Conservation (phyloP, 1,284 basidiomycete species). For the Sanghuangporus weigelae region DNA sequence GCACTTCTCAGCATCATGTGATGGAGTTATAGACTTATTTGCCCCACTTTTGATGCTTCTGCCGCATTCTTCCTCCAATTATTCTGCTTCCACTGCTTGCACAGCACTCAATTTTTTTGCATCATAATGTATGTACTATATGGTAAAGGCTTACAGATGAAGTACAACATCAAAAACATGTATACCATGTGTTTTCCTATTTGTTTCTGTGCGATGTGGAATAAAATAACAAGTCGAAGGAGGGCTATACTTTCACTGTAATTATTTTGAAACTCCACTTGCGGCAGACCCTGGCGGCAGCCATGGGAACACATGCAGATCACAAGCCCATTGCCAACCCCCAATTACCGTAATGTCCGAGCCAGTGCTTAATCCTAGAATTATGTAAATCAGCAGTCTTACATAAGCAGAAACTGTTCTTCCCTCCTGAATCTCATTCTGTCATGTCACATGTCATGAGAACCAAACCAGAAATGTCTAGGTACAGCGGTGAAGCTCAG, state of each 20-base stretch:
- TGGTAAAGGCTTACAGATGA: no score
- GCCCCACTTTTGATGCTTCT: neutral
- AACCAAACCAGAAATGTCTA: no score
- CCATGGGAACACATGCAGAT: neutral
- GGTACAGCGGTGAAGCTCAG: no score
- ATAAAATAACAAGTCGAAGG: neutral
- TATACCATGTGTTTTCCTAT: neutral
- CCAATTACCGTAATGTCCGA: no score
- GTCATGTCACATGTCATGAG: no score
- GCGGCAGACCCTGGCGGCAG: neutral
- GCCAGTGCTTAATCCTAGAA: no score
- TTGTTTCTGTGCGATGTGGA: neutral
- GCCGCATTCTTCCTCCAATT: neutral
- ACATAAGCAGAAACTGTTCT: no score
- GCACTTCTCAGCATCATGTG: neutral
- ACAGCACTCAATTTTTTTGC: neutral
- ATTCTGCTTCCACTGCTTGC: neutral
- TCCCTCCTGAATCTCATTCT: no score
- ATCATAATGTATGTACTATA: no score
- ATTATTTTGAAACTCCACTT: neutral
- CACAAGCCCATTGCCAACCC: neutral
- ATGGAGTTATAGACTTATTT: neutral
- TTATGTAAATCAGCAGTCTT: no score
- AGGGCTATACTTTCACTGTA: neutral
- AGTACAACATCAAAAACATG: neutral